phyloP scores from a whole-genome alignment of 768 basidiomycete species.

The Rhodotorula paludigena region DNA sequence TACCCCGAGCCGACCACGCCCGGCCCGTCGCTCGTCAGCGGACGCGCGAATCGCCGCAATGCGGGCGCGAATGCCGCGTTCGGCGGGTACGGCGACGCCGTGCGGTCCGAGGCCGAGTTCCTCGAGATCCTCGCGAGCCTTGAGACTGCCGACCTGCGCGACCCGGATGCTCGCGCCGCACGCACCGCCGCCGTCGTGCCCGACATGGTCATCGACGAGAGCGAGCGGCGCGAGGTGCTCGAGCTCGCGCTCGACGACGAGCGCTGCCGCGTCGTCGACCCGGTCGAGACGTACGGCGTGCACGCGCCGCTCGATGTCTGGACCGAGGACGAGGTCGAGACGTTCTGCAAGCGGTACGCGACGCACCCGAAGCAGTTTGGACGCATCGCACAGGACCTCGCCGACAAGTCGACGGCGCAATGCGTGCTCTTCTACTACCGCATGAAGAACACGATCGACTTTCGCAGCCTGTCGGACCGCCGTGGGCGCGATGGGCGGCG shows the following conservation, averaged over 20 bases:
- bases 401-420: slow-evolving; percentile 78
- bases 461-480: slow-evolving; percentile 66
- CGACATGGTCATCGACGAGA: slow-evolving; percentile 73
- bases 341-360: slow-evolving; percentile 75
- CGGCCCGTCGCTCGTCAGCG: slow-evolving; percentile 22
- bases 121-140: slow-evolving; percentile 93
- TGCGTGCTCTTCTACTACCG: slow-evolving; percentile 92
- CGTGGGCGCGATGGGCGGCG: slow-evolving; percentile 64
- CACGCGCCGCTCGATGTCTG: slow-evolving; percentile 57
- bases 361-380: slow-evolving; percentile 91
- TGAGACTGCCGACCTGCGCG: slow-evolving; percentile 85
- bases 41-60: slow-evolving; percentile 44
- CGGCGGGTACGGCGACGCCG: slow-evolving; percentile 63
- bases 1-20: slow-evolving; percentile 35
- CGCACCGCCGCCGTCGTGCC: slow-evolving; percentile 81
- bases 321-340: slow-evolving; percentile 75
- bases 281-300: slow-evolving; percentile 65
- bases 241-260: slow-evolving; percentile 69
- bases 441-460: slow-evolving; percentile 88
- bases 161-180: slow-evolving; percentile 79
- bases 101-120: slow-evolving; percentile 92
- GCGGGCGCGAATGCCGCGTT: slow-evolving; percentile 7
- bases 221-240: slow-evolving; percentile 46
- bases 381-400: slow-evolving; percentile 71
- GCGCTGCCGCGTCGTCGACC: slow-evolving; percentile 72